Evolutionary conservation across 345 rosid genomes (phyloP).

Genomic region (Lepidium didymum): DNA sequence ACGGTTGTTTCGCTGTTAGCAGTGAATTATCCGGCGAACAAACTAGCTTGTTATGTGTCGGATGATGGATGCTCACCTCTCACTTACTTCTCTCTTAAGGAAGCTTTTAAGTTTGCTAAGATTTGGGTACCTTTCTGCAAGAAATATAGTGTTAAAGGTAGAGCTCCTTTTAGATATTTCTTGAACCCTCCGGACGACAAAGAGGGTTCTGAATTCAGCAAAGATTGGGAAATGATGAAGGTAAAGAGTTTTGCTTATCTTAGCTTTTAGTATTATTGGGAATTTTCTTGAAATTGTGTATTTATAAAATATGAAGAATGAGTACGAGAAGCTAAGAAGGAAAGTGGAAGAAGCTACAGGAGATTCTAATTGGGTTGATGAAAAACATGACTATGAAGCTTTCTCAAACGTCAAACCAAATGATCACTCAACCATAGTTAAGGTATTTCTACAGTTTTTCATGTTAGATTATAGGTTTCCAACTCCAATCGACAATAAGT

Average conservation of each 20-base stretch:
- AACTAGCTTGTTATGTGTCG: slow-evolving; percentile 50
- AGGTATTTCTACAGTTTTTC: slow-evolving; percentile 37
- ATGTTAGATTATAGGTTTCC: no score
- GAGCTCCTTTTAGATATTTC: slow-evolving; percentile 76
- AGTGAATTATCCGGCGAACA: slow-evolving; percentile 46
- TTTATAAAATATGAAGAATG: slow-evolving; percentile 24
- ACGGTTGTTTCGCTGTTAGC: slow-evolving; percentile 43
- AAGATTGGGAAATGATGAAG: slow-evolving; percentile 43
- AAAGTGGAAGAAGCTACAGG: slow-evolving; percentile 36
- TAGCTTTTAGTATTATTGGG: background rate
- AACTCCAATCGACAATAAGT: no score
- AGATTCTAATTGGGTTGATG: slow-evolving; percentile 8
- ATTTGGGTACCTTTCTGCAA: slow-evolving; percentile 74
- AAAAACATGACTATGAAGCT: slow-evolving; percentile 31
- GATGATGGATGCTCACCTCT: slow-evolving; percentile 61
- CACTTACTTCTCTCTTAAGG: slow-evolving; percentile 48
- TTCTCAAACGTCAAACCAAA: slow-evolving; percentile 31
- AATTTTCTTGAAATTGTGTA: background rate
- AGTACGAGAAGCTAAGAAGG: slow-evolving; percentile 38
- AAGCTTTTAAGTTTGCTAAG: slow-evolving; percentile 56
- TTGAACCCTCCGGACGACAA: background rate
- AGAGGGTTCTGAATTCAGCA: slow-evolving; percentile 36
- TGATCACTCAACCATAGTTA: slow-evolving; percentile 52
- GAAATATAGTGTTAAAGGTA: slow-evolving; percentile 38
- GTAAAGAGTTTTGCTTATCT: slow-evolving; percentile 2